phyloP scores from a whole-genome alignment of 768 basidiomycete genomes.

The Coprinopsis sp. region DNA sequence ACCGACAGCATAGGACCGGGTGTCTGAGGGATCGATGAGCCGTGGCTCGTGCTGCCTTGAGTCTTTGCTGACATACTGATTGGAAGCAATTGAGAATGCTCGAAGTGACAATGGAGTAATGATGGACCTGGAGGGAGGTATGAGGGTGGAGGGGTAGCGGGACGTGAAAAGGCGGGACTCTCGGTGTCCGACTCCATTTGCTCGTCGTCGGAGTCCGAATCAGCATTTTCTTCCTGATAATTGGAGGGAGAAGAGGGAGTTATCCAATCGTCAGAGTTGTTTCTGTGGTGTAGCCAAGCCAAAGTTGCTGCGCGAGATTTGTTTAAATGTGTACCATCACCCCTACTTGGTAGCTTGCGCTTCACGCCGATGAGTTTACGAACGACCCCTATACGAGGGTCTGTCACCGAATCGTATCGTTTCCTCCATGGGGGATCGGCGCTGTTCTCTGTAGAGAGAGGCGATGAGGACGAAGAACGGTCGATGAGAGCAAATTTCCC shows the following conservation, averaged over 20 bases:
- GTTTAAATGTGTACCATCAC: not conserved
- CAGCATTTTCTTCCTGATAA: conserved; percentile 16
- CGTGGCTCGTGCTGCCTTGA: conserved; percentile 46
- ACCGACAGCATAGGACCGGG: conserved; percentile 39
- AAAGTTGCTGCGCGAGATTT: not conserved
- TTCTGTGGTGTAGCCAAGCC: conserved; percentile 1
- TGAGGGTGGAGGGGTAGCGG: conserved; percentile 64
- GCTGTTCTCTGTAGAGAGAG: conserved; percentile 15
- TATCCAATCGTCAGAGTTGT: too few relatives aligned
- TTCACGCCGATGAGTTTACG: conserved; percentile 67
- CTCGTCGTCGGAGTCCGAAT: conserved; percentile 33
- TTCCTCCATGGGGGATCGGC: conserved; percentile 37
- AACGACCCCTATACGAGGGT: conserved; percentile 68
- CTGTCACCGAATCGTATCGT: conserved; percentile 58
- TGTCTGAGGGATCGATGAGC: conserved; percentile 31
- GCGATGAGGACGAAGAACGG: conserved; percentile 28
- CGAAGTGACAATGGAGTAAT: conserved; percentile 64
- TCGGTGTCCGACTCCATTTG: conserved; percentile 28
- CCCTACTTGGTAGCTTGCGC: conserved; percentile 40
- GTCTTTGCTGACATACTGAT: conserved; percentile 57
- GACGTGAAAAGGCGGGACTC: conserved; percentile 40
- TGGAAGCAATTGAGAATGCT: conserved; percentile 58
- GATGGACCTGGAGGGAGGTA: conserved; percentile 70
- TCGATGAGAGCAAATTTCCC: conserved; percentile 72
- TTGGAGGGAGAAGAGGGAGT: too few relatives aligned